Evolutionary conservation across 2,329 filamentous ascomycete species (phyloP).

Genomic region (Pseudocercospora eumusae): DNA sequence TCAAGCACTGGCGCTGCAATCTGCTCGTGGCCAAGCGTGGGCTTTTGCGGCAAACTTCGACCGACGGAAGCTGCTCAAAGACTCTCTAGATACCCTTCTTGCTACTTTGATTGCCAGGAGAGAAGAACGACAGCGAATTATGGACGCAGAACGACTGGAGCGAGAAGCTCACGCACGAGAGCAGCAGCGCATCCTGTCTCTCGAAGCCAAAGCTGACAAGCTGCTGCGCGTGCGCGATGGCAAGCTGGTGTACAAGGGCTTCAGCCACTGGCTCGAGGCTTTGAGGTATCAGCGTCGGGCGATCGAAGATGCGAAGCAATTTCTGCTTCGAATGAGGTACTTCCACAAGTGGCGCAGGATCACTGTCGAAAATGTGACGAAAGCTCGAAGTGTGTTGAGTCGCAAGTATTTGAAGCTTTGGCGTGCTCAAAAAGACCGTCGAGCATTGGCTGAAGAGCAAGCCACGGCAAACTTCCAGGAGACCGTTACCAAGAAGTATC

Average conservation of each 20-base stretch:
- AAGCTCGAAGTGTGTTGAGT: constrained; percentile 55
- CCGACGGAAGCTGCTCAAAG: constrained; percentile 52
- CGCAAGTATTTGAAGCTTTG: constrained; percentile 59
- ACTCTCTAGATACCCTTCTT: constrained; percentile 56
- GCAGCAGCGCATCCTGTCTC: constrained; percentile 19
- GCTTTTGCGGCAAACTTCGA: constrained; percentile 54
- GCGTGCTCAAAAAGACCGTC: constrained; percentile 45
- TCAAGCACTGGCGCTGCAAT: constrained; percentile 40
- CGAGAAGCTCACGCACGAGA: constrained; percentile 20
- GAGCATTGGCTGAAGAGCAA: constrained; percentile 27
- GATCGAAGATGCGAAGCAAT: constrained; percentile 38
- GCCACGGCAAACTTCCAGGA: constrained; percentile 34
- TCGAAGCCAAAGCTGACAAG: constrained; percentile 15
- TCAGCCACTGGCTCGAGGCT: constrained; percentile 68
- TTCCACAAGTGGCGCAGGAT: constrained; percentile 71
- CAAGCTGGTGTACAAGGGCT: constrained; percentile 64
- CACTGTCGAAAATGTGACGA: constrained; percentile 60
- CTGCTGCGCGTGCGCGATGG: constrained; percentile 58
- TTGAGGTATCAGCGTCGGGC: constrained; percentile 65
- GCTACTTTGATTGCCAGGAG: constrained; percentile 35
- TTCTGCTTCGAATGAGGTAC: constrained; percentile 64
- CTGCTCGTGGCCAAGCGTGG: constrained; percentile 35
- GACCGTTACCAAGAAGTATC: constrained; percentile 34
- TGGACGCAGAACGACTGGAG: constrained; percentile 19
- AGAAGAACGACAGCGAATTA: constrained; percentile 14